Base-by-base conservation (phyloP, 2,329 filamentous ascomycete genomes). In the Ophiostoma sp. region DNA sequence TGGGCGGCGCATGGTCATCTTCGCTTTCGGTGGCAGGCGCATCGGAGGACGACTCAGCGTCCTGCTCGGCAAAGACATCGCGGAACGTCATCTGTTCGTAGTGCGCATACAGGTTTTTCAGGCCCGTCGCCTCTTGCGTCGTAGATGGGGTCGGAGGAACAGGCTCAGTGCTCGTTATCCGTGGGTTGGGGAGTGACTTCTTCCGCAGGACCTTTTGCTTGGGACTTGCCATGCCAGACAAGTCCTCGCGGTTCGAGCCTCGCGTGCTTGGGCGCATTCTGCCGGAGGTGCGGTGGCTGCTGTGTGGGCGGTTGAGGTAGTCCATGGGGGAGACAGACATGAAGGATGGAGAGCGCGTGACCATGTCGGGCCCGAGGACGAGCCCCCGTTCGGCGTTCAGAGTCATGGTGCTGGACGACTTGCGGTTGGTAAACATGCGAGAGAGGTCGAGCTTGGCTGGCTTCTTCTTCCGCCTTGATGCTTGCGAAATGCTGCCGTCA, bases 21-120 rank as follows among this genome's bases (percentile, higher is more conserved):
- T 70, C 68, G 45, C 45, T 45, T 5, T 61, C 55, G 8, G 31
- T 25, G 11, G 57, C 42, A 2, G 72, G 55, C 0, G 59, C 15
- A 12, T 66, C 72, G 9, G 42, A 45, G 0, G 42, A 22, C n/a
- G 61, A 57, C 45, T 69, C 64, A 2, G 48, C 59, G 7, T 72
- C 52, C 15, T 66, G 55, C 5, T 74, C 80, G 52, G 77, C 77
- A 57, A 83, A 78, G 2, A 84, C 79, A 52, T 86, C 80, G 17
- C 84, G 84, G 73, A 87, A 85, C 0, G 86, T 85, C 82, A 85
- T 86, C 76, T 88, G 84, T 78, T 89, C 88, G 77, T 90, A 89
- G 77, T 89, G 87, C 72, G 87, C 82, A 77, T 89, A 89, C 2
- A 90, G 80, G 70, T 85, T 85, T 59, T 86, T 82, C 28, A 88